These are phyloP conservation scores for Pyrus communis DNA, from an alignment of 306 rosid genomes.

Conservation along the genomic window DNA sequence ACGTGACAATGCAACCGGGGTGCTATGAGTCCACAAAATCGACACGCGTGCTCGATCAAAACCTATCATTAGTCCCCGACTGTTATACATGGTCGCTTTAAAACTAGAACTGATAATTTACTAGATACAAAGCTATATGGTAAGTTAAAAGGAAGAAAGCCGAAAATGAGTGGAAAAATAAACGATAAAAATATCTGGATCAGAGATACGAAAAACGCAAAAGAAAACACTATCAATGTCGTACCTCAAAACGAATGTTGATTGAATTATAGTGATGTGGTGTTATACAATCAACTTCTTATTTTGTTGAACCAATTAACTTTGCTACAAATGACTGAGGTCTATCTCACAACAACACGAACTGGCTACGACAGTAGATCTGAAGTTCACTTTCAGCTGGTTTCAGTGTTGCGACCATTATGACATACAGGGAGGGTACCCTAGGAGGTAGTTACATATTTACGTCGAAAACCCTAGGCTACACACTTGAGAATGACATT, in stretches of 20 bases:
- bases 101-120: neutral
- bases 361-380: neutral
- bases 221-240: neutral
- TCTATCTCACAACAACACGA: constrained; percentile 7
- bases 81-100: neutral
- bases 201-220: neutral
- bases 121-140: neutral
- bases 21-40: no score
- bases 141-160: neutral
- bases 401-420: neutral
- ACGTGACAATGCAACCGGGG: no score
- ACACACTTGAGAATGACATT: constrained; percentile 51
- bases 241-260: neutral
- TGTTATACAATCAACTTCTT: neutral
- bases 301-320: neutral
- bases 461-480: constrained; percentile 18
- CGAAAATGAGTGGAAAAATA: neutral
- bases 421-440: constrained; percentile 6
- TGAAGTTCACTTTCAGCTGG: neutral
- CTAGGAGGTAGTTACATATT: neutral
- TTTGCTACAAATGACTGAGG: neutral
- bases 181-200: neutral
- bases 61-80: neutral
- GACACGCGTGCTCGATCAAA: neutral
- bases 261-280: neutral